A percentile compares a stretch with the other conserved stretches of the same genome.
Evolutionary conservation across 1,284 basidiomycete genomes (phyloP).

Genomic region (Prillingera fragicola): DNA sequence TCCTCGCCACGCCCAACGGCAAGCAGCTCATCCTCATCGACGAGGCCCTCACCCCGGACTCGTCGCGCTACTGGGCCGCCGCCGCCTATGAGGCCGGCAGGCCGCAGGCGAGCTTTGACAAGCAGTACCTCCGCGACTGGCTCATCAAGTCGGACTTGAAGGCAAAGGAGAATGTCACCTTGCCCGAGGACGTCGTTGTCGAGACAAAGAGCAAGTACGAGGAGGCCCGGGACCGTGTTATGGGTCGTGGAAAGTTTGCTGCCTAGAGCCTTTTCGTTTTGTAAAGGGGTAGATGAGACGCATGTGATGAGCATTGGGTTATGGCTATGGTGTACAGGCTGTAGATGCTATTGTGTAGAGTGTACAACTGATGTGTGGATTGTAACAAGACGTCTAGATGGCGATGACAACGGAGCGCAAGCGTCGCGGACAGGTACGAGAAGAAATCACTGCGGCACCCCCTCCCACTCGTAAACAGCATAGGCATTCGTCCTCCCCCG

Average conservation of each 20-base stretch:
- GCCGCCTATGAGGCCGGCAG: slow-evolving; percentile 67
- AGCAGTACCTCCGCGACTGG: slow-evolving; percentile 94
- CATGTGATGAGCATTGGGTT: too few species aligned
- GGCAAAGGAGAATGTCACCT: slow-evolving; percentile 68
- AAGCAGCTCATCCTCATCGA: slow-evolving; percentile 81
- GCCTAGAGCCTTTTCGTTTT: too few species aligned
- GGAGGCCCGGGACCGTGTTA: slow-evolving; percentile 68
- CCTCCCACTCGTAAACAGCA: slow-evolving; percentile 45
- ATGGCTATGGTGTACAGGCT: too few species aligned
- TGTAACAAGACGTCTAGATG: too few species aligned
- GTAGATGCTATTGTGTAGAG: too few species aligned
- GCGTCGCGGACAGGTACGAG: too few species aligned
- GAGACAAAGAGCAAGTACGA: slow-evolving; percentile 72
- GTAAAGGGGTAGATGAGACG: too few species aligned
- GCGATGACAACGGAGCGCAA: too few species aligned
- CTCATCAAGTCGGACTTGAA: slow-evolving; percentile 64
- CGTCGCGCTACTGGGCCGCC: slow-evolving; percentile 91
- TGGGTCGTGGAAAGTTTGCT: slow-evolving; percentile 45
- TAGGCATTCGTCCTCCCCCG: slow-evolving; percentile 41
- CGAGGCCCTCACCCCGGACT: slow-evolving; percentile 94
- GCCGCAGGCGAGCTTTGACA: slow-evolving; percentile 87
- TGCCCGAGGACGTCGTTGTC: slow-evolving; percentile 68
- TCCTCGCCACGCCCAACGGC: slow-evolving; percentile 50
- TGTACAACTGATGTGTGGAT: too few species aligned
- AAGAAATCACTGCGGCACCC: slow-evolving; percentile 26